A percentile compares a stretch with the other conserved stretches of the same genome.
Conservation (phyloP, 441 rosid species). For the Dalechampia spathulata region DNA sequence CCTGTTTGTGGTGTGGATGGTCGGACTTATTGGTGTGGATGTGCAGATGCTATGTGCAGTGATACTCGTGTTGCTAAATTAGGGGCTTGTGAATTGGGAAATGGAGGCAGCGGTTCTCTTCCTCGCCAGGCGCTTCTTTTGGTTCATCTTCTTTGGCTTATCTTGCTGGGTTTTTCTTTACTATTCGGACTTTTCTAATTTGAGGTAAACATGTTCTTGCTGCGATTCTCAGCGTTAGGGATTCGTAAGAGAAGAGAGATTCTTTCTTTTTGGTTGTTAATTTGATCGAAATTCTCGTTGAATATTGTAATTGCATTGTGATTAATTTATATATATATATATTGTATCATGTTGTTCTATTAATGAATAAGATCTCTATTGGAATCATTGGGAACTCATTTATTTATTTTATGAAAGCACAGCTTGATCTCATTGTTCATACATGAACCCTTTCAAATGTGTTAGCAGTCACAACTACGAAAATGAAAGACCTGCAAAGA, state of each 20-base stretch:
- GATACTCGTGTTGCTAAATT: slow-evolving; percentile 55
- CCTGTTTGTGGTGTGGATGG: slow-evolving; percentile 81
- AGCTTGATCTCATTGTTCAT: too few relatives aligned
- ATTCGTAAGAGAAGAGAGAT: background rate
- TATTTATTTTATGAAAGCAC: too few relatives aligned
- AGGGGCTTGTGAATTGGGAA: slow-evolving; percentile 68
- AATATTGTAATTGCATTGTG: too few relatives aligned
- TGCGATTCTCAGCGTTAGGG: background rate
- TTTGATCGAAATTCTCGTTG: background rate
- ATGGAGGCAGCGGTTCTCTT: slow-evolving; percentile 50
- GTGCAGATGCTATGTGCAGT: slow-evolving; percentile 61
- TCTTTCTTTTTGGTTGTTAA: background rate
- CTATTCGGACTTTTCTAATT: slow-evolving; percentile 56
- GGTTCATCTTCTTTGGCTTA: slow-evolving; percentile 73
- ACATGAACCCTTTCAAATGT: too few relatives aligned
- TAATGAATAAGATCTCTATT: too few relatives aligned
- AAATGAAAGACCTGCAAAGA: too few relatives aligned
- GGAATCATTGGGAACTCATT: too few relatives aligned
- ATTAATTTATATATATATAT: too few relatives aligned
- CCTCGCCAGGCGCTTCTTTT: slow-evolving; percentile 82
- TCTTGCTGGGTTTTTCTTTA: slow-evolving; percentile 71
- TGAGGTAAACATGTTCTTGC: background rate
- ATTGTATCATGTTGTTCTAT: too few relatives aligned
- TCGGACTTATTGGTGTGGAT: slow-evolving; percentile 86
- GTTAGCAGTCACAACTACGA: too few relatives aligned